phyloP scores from a whole-genome alignment of 2,329 filamentous ascomycete species.

The Fusarium nodosum region DNA sequence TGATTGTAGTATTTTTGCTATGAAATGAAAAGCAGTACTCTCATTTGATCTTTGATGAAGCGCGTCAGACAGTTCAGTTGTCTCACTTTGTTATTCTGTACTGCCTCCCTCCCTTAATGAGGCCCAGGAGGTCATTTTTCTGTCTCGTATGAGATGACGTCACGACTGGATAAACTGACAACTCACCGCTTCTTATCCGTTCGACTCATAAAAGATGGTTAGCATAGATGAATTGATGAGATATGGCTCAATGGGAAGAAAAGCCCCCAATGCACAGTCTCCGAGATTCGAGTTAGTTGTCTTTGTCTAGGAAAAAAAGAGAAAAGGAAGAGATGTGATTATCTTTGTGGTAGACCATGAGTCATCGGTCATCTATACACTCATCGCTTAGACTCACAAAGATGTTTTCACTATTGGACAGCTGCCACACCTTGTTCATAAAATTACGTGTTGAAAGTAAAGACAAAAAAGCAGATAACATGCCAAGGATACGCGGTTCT shows the following conservation, averaged over 20 bases:
- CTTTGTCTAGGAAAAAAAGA: neutral
- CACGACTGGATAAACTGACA: neutral
- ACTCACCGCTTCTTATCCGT: neutral
- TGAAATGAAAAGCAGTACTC: neutral
- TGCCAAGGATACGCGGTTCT: neutral
- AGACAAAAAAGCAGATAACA: neutral
- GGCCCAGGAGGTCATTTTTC: neutral
- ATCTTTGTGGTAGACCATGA: too few relatives aligned
- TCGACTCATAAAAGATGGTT: neutral
- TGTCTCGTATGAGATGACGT: neutral
- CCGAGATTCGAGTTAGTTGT: neutral
- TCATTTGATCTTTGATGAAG: neutral
- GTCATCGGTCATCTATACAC: rapidly evolving
- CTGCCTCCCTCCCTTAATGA: neutral
- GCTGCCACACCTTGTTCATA: too few relatives aligned
- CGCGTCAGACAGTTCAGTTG: neutral
- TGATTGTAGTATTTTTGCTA: neutral
- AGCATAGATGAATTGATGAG: neutral
- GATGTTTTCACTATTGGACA: rapidly evolving
- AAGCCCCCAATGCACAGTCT: neutral
- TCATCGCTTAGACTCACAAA: too few relatives aligned
- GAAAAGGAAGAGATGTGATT: neutral
- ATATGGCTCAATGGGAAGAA: neutral
- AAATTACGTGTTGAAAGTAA: too few relatives aligned
- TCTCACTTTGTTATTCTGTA: neutral